Evolutionary conservation across 441 rosid species (phyloP).

Genomic region (Arabidopsis lyrata): DNA sequence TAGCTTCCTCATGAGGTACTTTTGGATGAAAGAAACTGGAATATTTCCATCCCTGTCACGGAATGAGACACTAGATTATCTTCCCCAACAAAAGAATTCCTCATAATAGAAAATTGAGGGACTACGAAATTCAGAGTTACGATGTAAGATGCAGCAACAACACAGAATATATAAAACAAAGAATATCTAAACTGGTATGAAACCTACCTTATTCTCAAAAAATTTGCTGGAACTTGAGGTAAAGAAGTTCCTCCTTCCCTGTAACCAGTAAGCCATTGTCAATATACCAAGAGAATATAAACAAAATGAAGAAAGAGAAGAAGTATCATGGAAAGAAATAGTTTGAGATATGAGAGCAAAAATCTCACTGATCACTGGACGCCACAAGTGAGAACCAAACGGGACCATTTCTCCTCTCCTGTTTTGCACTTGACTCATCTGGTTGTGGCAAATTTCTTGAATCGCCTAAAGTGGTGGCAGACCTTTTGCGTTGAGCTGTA

Average conservation of each 20-base stretch:
- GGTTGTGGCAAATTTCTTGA: slow-evolving; percentile 53
- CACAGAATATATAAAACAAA: neutral
- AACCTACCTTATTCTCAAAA: slow-evolving; percentile 64
- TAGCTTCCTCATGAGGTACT: slow-evolving; percentile 87
- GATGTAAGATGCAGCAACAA: neutral
- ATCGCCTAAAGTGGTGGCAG: slow-evolving; percentile 48
- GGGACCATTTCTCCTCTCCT: slow-evolving; percentile 56
- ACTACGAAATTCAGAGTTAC: neutral
- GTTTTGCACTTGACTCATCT: slow-evolving; percentile 52
- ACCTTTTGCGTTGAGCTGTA: slow-evolving; percentile 58
- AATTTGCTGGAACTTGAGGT: slow-evolving; percentile 62
- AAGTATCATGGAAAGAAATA: neutral
- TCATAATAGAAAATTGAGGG: neutral
- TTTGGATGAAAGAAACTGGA: slow-evolving; percentile 84
- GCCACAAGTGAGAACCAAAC: slow-evolving; percentile 80
- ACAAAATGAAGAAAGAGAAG: slow-evolving; percentile 19
- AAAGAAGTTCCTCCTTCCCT: slow-evolving; percentile 68
- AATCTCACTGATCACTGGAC: slow-evolving; percentile 67
- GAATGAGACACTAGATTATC: slow-evolving; percentile 19
- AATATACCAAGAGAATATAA: slow-evolving; percentile 22
- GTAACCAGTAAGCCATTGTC: slow-evolving; percentile 44
- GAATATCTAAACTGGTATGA: neutral
- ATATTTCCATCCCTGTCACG: slow-evolving; percentile 76
- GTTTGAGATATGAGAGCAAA: slow-evolving; percentile 25
- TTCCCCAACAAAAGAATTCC: neutral